These are phyloP conservation scores for Phytophthora tubulina DNA, from an alignment of 352 stramenopile species.

Conservation along the genomic window DNA sequence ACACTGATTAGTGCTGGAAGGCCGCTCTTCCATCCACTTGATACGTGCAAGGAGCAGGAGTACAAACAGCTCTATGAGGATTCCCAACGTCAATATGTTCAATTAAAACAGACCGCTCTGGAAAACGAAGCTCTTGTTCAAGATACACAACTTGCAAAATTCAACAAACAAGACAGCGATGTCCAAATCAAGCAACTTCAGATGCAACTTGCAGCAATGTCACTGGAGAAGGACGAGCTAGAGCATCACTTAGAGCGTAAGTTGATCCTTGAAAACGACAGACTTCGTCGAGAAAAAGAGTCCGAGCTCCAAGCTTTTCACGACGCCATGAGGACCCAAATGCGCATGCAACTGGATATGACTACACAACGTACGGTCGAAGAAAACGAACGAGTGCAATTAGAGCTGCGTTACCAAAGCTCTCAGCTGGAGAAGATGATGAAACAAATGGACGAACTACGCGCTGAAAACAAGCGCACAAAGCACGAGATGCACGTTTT, in stretches of 20 bases:
- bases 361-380: conserved; percentile 73
- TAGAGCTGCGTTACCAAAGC: conserved; percentile 72
- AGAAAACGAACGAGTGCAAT: conserved; percentile 70
- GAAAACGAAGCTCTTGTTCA: conserved; percentile 46
- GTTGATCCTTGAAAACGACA: conserved; percentile 68
- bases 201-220: conserved; percentile 29
- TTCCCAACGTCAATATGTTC: conserved; percentile 41
- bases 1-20: conserved; percentile 47
- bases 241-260: conserved; percentile 63
- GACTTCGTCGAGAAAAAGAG: conserved; percentile 62
- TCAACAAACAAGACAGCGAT: conserved; percentile 48
- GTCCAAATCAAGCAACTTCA: conserved; percentile 45
- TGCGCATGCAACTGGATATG: conserved; percentile 64
- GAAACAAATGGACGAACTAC: conserved; percentile 55
- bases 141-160: conserved; percentile 49
- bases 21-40: conserved; percentile 64
- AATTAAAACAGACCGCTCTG: conserved; percentile 43
- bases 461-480: conserved; percentile 45
- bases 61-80: conserved; percentile 64
- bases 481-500: conserved; percentile 65
- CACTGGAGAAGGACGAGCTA: conserved; percentile 55
- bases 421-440: conserved; percentile 65
- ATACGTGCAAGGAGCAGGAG: conserved; percentile 67
- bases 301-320: conserved; percentile 51
- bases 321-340: conserved; percentile 57